Evolutionary conservation across 2,329 filamentous ascomycete species (phyloP), one percentile per base, ranked within the genome.

Genomic region (Orbilia javanica): DNA sequence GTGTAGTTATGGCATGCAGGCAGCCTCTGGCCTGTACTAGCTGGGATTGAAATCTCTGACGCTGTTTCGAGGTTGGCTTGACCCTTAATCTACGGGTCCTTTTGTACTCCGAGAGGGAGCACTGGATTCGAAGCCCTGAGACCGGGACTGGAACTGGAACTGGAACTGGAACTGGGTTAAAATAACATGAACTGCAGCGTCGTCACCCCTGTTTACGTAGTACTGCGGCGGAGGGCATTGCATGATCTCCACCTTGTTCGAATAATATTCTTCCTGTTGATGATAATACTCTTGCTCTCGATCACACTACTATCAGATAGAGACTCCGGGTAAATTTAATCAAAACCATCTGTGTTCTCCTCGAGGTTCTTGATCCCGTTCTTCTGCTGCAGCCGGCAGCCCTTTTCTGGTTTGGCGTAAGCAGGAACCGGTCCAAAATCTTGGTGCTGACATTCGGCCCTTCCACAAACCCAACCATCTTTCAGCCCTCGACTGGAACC

Each of bases 121-220:
- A n/a, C n/a, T n/a, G n/a, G n/a, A n/a, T n/a, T n/a, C n/a, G n/a
- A n/a, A n/a, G n/a, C n/a, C n/a, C n/a, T n/a, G n/a, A n/a, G n/a
- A n/a, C n/a, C n/a, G n/a, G n/a, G n/a, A n/a, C n/a, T n/a, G n/a
- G n/a, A n/a, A n/a, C n/a, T n/a, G n/a, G n/a, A n/a, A n/a, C n/a
- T n/a, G n/a, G n/a, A n/a, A n/a, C n/a, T n/a, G n/a, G n/a, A n/a
- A n/a, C n/a, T n/a, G n/a, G n/a, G n/a, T n/a, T n/a, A n/a, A n/a
- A n/a, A n/a, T n/a, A n/a, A n/a, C n/a, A n/a, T n/a, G n/a, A n/a
- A n/a, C 36, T 39, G 39, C 31, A 63, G 64, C 65, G 66, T 70
- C 72, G 72, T 77, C 72, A 77, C 66, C 72, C 72, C 65, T 70
- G 65, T 69, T 65, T 70, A 76, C 72, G 55, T 76, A 65, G 72